phyloP scores from a whole-genome alignment of 352 stramenopile species.

The Phytophthora lateralis region DNA sequence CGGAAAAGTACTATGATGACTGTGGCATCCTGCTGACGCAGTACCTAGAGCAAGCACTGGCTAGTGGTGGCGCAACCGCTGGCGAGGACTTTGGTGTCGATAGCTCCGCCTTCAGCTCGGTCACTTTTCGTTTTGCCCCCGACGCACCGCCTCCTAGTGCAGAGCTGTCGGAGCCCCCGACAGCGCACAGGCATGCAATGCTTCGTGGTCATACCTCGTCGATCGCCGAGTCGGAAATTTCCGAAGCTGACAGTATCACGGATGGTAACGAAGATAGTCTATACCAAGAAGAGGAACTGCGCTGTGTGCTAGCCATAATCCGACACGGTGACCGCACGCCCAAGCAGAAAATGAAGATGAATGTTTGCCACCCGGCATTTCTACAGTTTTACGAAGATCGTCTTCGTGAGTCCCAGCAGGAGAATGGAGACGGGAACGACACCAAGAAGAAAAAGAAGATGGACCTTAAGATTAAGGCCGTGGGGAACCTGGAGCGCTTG shows the following conservation, averaged over 20 bases:
- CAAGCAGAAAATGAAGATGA: slow-evolving; percentile 99
- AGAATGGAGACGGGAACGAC: slow-evolving; percentile 34
- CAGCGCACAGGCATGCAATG: slow-evolving; percentile 34
- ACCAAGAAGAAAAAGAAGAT: slow-evolving; percentile 65
- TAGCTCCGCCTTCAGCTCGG: slow-evolving; percentile 59
- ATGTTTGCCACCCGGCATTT: slow-evolving; percentile 91
- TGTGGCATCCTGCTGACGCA: slow-evolving; percentile 93
- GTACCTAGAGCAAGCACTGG: slow-evolving; percentile 74
- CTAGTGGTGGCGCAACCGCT: slow-evolving; percentile 26
- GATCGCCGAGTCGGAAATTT: slow-evolving; percentile 32
- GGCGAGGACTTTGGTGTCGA: slow-evolving; percentile 59
- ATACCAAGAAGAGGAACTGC: slow-evolving; percentile 95
- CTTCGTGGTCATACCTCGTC: slow-evolving; percentile 34
- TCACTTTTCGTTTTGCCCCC: slow-evolving; percentile 67
- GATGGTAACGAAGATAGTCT: slow-evolving; percentile 30
- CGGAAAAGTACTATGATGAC: slow-evolving; percentile 99
- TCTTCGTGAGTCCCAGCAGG: slow-evolving; percentile 35
- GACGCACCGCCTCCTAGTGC: slow-evolving; percentile 43
- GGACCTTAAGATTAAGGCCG: slow-evolving; percentile 89
- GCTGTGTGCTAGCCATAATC: slow-evolving; percentile 99
- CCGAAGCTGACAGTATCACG: slow-evolving; percentile 34
- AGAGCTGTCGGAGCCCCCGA: slow-evolving; percentile 68
- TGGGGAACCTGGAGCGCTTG: slow-evolving; percentile 78
- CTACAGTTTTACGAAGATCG: slow-evolving; percentile 82
- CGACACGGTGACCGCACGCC: slow-evolving; percentile 99